phyloP scores from a whole-genome alignment of 2,329 filamentous ascomycete species.

The Ophiostoma ips region DNA sequence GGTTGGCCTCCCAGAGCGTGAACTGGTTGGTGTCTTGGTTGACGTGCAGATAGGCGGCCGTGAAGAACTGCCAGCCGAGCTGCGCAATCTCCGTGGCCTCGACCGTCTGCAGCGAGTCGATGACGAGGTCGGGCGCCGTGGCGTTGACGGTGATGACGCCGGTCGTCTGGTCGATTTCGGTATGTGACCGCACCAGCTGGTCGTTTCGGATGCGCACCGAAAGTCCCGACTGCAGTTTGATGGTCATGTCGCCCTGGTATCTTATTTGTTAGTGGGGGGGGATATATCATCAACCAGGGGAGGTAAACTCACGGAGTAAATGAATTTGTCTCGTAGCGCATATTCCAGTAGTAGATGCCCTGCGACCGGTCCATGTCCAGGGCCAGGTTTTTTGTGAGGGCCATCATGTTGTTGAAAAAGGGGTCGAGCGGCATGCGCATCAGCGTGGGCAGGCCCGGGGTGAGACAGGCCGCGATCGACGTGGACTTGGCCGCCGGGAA shows the following conservation, averaged over 20 bases:
- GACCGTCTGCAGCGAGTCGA: constrained; percentile 15
- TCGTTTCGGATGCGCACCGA: constrained; percentile 18
- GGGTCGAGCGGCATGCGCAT: constrained; percentile 15
- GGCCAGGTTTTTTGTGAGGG: constrained; percentile 2
- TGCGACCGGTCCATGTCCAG: constrained; percentile 7
- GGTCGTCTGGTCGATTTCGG: constrained; percentile 12
- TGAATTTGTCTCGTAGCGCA: constrained; percentile 10
- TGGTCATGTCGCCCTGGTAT: constrained; percentile 13
- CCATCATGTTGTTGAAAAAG: constrained; percentile 11
- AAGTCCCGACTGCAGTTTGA: constrained; percentile 13
- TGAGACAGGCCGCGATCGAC: constrained; percentile 14
- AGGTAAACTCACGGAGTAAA: background rate
- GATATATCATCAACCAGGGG: no score
- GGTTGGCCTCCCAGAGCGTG: constrained; percentile 14
- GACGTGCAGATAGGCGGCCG: constrained; percentile 19
- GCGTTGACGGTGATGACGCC: constrained; percentile 10
- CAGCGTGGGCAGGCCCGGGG: constrained; percentile 13
- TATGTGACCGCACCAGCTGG: constrained; percentile 19
- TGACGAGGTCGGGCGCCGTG: constrained; percentile 14
- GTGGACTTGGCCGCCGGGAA: constrained; percentile 8
- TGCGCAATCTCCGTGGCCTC: constrained; percentile 15
- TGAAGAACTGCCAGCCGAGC: constrained; percentile 20
- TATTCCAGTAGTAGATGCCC: constrained; percentile 14
- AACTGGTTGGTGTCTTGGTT: constrained; percentile 18
- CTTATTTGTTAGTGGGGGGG: background rate